phyloP scores from a whole-genome alignment of 164 flowering plant genomes.

The Kalanchoe fedtschenkoi region DNA sequence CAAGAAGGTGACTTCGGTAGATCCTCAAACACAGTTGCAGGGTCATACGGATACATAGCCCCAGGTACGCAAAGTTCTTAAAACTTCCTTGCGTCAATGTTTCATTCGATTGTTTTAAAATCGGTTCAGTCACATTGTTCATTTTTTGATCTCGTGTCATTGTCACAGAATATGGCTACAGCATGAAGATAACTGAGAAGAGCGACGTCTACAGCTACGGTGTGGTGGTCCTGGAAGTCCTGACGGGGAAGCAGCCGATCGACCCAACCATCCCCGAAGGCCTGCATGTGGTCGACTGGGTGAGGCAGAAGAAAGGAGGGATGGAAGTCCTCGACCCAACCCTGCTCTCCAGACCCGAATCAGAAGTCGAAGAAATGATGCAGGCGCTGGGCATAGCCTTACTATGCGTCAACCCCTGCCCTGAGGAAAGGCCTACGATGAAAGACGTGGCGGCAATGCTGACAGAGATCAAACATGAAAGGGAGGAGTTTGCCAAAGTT shows the following conservation, averaged over 20 bases:
- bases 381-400: slow-evolving; percentile 63
- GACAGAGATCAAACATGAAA: slow-evolving; percentile 22
- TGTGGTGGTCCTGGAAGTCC: slow-evolving; percentile 50
- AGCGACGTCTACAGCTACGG: slow-evolving; percentile 73
- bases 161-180: slow-evolving; percentile 52
- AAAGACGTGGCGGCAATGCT: slow-evolving; percentile 58
- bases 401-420: slow-evolving; percentile 47
- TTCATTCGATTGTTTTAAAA: neutral
- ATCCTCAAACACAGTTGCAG: slow-evolving; percentile 34
- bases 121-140: neutral
- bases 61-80: slow-evolving; percentile 38
- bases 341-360: slow-evolving; percentile 32
- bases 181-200: slow-evolving; percentile 55
- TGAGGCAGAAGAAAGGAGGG: slow-evolving; percentile 35
- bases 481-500: slow-evolving; percentile 22
- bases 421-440: slow-evolving; percentile 68
- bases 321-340: slow-evolving; percentile 40
- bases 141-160: too few species aligned
- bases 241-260: slow-evolving; percentile 66
- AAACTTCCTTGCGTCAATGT: neutral
- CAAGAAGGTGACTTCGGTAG: slow-evolving; percentile 37
- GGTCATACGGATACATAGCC: slow-evolving; percentile 62
- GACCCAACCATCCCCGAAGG: slow-evolving; percentile 70
- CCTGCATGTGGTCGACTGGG: slow-evolving; percentile 67
- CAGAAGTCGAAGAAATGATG: slow-evolving; percentile 50